Evolutionary conservation across 768 basidiomycete genomes (phyloP).

Genomic region (Suillus placidus): DNA sequence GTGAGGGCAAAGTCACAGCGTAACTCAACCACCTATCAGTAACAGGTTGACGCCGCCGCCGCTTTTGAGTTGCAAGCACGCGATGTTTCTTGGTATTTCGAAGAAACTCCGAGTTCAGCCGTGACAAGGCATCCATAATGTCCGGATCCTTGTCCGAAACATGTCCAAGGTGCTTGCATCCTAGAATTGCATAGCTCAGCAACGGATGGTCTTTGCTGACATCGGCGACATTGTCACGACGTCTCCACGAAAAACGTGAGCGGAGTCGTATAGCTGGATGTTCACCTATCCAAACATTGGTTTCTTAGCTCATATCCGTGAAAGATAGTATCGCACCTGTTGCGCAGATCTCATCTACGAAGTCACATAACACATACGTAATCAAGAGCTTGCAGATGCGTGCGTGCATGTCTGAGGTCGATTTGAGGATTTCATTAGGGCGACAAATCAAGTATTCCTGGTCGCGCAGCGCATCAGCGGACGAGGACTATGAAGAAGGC

Average conservation of each 20-base stretch:
- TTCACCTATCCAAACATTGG: not conserved
- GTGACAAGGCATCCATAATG: not conserved
- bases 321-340: not conserved
- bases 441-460: not conserved
- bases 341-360: not conserved
- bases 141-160: not conserved
- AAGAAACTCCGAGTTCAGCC: not conserved
- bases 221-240: not conserved
- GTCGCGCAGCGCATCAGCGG: too few species aligned
- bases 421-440: not conserved
- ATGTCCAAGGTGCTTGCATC: not conserved
- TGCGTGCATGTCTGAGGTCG: not conserved
- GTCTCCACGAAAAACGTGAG: too few species aligned
- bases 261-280: too few species aligned
- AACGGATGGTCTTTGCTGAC: not conserved
- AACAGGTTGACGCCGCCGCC: too few species aligned
- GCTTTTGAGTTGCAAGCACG: not conserved
- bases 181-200: not conserved
- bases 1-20: not conserved
- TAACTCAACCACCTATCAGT: too few species aligned
- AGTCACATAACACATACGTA: too few species aligned
- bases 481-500: too few species aligned
- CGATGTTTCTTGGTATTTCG: not conserved
- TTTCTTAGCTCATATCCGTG: not conserved
- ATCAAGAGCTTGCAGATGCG: not conserved